Evolutionary conservation across 2,329 filamentous ascomycete genomes (phyloP).

Genomic region (Ascochyta rabiei): DNA sequence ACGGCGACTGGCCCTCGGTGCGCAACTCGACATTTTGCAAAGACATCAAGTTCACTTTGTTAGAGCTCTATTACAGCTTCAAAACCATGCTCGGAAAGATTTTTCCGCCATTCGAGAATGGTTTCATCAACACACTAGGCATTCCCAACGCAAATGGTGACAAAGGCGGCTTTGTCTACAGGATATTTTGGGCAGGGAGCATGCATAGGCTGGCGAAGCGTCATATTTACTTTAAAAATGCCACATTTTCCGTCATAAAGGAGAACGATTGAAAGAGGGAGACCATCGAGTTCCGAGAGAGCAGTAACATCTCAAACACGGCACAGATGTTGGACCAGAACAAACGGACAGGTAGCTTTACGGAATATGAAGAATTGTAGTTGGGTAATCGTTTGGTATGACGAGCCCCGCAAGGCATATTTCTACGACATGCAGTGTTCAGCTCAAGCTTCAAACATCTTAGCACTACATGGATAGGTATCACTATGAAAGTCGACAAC

Average conservation of each 20-base stretch:
- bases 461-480: too few species aligned
- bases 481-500: too few species aligned
- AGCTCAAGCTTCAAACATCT: too few species aligned
- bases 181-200: slow-evolving; percentile 43
- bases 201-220: slow-evolving; percentile 26
- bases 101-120: slow-evolving; percentile 40
- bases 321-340: slow-evolving; percentile 30
- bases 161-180: slow-evolving; percentile 42
- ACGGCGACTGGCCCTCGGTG: slow-evolving; percentile 35
- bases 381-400: background rate
- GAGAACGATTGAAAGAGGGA: slow-evolving; percentile 32
- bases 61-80: slow-evolving; percentile 34
- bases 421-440: too few species aligned
- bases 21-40: slow-evolving; percentile 33
- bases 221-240: slow-evolving; percentile 40
- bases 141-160: slow-evolving; percentile 39
- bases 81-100: slow-evolving; percentile 34
- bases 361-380: background rate
- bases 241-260: slow-evolving; percentile 37
- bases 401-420: too few species aligned
- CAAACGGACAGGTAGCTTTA: slow-evolving; percentile 33
- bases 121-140: slow-evolving; percentile 35
- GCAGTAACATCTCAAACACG: slow-evolving; percentile 40
- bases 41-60: slow-evolving; percentile 37
- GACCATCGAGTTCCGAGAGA: slow-evolving; percentile 42